Conservation (phyloP, 2,329 filamentous ascomycete species). For the Pseudocercospora eumusae region DNA sequence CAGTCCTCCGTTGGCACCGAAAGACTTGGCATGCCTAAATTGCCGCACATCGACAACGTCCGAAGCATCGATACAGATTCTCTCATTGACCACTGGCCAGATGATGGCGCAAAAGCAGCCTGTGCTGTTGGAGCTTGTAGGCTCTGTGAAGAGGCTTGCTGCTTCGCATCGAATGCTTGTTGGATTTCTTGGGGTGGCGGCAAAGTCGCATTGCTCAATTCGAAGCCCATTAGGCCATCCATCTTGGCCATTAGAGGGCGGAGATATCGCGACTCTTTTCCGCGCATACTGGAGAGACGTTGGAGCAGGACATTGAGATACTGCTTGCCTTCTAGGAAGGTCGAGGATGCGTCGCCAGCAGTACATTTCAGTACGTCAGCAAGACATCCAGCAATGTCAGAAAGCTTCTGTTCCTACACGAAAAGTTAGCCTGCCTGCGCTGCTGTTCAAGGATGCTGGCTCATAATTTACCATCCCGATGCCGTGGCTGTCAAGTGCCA, state of each 20-base stretch:
- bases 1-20: slow-evolving; percentile 24
- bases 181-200: slow-evolving; percentile 26
- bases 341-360: slow-evolving; percentile 38
- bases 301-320: slow-evolving; percentile 39
- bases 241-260: slow-evolving; percentile 39
- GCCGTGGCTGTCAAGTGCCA: slow-evolving; percentile 40
- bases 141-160: slow-evolving; percentile 9
- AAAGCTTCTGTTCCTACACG: slow-evolving; percentile 41
- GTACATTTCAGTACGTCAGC: slow-evolving; percentile 42
- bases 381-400: slow-evolving; percentile 41
- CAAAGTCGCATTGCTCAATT: slow-evolving; percentile 28
- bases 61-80: slow-evolving; percentile 38
- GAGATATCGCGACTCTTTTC: slow-evolving; percentile 41
- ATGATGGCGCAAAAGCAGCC: slow-evolving; percentile 14
- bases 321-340: slow-evolving; percentile 39
- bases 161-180: slow-evolving; percentile 16
- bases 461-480: slow-evolving; percentile 40
- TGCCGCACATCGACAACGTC: slow-evolving; percentile 35
- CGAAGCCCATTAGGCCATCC: slow-evolving; percentile 37
- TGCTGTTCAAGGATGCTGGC: neutral
- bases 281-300: slow-evolving; percentile 40
- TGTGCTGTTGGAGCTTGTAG: slow-evolving; percentile 1
- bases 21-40: slow-evolving; percentile 34
- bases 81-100: slow-evolving; percentile 30
- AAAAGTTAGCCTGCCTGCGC: slow-evolving; percentile 18